These are phyloP conservation scores for Cicer cuneatum DNA, from an alignment of 306 rosid genomes.

Conservation along the genomic window DNA sequence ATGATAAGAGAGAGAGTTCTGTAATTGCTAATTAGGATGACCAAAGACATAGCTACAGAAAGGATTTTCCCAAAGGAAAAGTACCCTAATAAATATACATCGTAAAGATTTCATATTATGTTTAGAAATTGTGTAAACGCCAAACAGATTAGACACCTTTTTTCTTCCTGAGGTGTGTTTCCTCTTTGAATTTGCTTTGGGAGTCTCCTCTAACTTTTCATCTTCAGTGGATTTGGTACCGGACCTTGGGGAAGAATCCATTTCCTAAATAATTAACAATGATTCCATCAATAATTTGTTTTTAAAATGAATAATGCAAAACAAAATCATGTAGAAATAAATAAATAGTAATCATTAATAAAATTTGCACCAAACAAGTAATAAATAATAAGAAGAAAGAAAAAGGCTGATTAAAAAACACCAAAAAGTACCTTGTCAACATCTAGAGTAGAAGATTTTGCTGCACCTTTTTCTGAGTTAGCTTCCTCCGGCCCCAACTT, in stretches of 20 bases:
- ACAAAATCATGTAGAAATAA: slow-evolving; percentile 18
- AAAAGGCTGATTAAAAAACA: slow-evolving; percentile 33
- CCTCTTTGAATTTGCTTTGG: slow-evolving; percentile 68
- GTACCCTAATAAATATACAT: not conserved
- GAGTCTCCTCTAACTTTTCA: slow-evolving; percentile 56
- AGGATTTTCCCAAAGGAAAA: slow-evolving; percentile 23
- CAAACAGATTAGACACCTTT: slow-evolving; percentile 52
- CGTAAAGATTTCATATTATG: slow-evolving; percentile 6
- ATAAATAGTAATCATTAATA: not conserved
- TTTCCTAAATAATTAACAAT: slow-evolving; percentile 55
- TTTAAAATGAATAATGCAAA: slow-evolving; percentile 11
- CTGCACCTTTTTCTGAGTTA: slow-evolving; percentile 46
- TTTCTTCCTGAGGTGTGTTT: slow-evolving; percentile 62
- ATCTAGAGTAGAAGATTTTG: slow-evolving; percentile 57
- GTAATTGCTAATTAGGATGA: slow-evolving; percentile 36
- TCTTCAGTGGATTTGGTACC: slow-evolving; percentile 54
- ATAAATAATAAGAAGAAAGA: slow-evolving; percentile 9
- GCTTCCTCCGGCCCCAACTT: slow-evolving; percentile 55
- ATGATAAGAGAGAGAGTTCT: slow-evolving; percentile 25
- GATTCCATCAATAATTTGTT: slow-evolving; percentile 1
- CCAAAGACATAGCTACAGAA: slow-evolving; percentile 16
- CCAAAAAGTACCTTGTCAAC: slow-evolving; percentile 55
- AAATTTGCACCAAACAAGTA: not conserved
- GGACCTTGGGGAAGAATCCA: slow-evolving; percentile 56
- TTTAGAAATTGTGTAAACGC: not conserved